Base-by-base conservation (phyloP, 768 basidiomycete genomes). In the Boletellus sp. region DNA sequence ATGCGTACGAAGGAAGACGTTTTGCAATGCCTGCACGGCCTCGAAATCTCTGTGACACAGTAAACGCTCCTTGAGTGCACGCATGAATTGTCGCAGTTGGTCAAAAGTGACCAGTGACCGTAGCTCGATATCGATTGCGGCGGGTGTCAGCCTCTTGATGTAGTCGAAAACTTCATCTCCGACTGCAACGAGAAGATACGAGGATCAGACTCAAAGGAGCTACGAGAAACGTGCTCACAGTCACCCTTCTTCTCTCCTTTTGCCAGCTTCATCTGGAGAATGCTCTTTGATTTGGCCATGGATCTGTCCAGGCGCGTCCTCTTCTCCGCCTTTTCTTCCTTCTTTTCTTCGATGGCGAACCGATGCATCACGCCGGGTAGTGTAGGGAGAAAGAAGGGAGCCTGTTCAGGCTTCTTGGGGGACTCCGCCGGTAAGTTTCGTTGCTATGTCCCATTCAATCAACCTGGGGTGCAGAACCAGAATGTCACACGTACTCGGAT, bases 341-440 rank as follows among this genome's bases (percentile, higher is more conserved):
- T 67, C 69, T 75, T 58, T 54, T 70, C 51, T 64, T 67, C 70
- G 6, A 85, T 64, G 13, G 81, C 87, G 65, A 97, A 95, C 16
- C 90, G 80, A 16, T 83, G 77, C 50, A 94, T 91, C 11, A 93
- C 80, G 11, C 94, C 95, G 4, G 89, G 86, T 11, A 97, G 70
- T 1, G 94, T 92, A 19, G 95, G 96, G 15, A 99, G 74, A 76
- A 98, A 99, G 76, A 99, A 99, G 0, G 96, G 96, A 1, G 94
- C 95, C 52, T 91, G 81, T 70, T 97, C 95, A 12, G 92, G 91
- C 22, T 86, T 88, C 69, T 98, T 97, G 7, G 94, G 93, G 0
- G 94, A 82, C 55, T 96, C 94, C 68, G 88, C 93, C 12, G 96
- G 94, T 74, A 94, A 96, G 67, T 98, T 98, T 47, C 96, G 85